Evolutionary conservation across 805 yeast genomes (phyloP).

Genomic region (Ogataea paradorogensis): DNA sequence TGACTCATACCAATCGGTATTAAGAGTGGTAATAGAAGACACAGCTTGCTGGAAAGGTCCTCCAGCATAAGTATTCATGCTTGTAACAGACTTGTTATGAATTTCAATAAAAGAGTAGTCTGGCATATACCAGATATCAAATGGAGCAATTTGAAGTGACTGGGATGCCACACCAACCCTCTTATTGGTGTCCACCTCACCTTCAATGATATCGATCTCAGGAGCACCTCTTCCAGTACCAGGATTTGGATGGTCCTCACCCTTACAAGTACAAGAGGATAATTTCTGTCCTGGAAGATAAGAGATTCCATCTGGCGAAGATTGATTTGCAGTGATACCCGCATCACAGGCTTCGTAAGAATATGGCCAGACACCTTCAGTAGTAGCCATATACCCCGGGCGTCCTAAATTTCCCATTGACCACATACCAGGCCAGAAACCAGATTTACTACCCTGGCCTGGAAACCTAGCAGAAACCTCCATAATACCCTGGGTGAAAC

Average conservation of each 20-base stretch:
- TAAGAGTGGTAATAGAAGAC: conserved; percentile 76
- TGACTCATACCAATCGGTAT: conserved; percentile 76
- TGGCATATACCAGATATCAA: conserved; percentile 91
- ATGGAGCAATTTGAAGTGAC: conserved; percentile 89
- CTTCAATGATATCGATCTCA: conserved; percentile 91
- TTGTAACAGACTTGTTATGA: conserved; percentile 62
- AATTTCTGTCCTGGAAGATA: conserved; percentile 83
- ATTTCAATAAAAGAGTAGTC: conserved; percentile 79
- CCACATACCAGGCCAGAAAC: conserved; percentile 98
- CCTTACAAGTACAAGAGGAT: conserved; percentile 73
- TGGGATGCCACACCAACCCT: conserved; percentile 78
- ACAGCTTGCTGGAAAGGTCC: conserved; percentile 94
- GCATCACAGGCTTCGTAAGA: conserved; percentile 85
- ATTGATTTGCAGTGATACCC: conserved; percentile 92
- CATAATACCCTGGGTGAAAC: conserved; percentile 80
- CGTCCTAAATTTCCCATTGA: conserved; percentile 90
- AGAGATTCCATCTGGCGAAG: conserved; percentile 84
- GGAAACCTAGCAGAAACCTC: conserved; percentile 80
- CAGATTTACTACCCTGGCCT: conserved; percentile 71
- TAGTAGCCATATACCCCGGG: conserved; percentile 82
- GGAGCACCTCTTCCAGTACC: conserved; percentile 95
- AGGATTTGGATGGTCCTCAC: conserved; percentile 81
- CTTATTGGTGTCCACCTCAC: conserved; percentile 57
- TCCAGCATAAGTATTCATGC: conserved; percentile 86
- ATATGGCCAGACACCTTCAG: conserved; percentile 96